Percentiles rank a stretch among this genome's conserved stretches.
phyloP scores from a whole-genome alignment of 2,329 filamentous ascomycete genomes.

The Diaporthe sp. region DNA sequence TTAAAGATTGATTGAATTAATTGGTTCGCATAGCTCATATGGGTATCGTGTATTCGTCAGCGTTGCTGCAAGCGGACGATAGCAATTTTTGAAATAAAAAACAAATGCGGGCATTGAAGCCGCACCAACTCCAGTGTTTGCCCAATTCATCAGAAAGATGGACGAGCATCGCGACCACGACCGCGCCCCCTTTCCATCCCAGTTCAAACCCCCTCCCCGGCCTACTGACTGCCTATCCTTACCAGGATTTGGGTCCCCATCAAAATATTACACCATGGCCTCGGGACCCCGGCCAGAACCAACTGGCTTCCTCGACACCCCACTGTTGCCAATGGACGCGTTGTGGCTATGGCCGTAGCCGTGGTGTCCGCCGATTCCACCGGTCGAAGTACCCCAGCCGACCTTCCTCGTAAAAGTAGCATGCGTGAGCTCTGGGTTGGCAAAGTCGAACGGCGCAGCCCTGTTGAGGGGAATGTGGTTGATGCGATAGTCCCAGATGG shows the following conservation, averaged over 20 bases:
- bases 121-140: neutral
- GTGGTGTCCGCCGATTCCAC: neutral
- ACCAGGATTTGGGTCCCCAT: neutral
- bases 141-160: neutral
- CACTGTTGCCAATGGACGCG: slow-evolving; percentile 7
- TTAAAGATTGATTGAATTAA: slow-evolving; percentile 1
- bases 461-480: slow-evolving; percentile 73
- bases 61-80: neutral
- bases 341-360: neutral
- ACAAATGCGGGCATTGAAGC: neutral
- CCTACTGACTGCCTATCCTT: too few relatives aligned
- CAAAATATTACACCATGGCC: slow-evolving; percentile 22
- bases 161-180: too few relatives aligned
- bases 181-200: neutral
- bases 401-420: slow-evolving; percentile 42
- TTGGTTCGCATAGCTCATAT: neutral
- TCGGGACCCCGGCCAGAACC: slow-evolving; percentile 7
- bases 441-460: slow-evolving; percentile 45
- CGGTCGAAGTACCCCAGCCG: slow-evolving; percentile 39
- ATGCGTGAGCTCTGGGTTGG: slow-evolving; percentile 37
- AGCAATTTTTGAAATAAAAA: neutral
- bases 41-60: slow-evolving; percentile 22
- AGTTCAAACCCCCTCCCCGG: accelerated
- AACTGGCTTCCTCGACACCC: slow-evolving; percentile 32
- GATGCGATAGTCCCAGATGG: slow-evolving; percentile 75